phyloP scores from a whole-genome alignment of 768 basidiomycete species.

The Mycena kentingensis region DNA sequence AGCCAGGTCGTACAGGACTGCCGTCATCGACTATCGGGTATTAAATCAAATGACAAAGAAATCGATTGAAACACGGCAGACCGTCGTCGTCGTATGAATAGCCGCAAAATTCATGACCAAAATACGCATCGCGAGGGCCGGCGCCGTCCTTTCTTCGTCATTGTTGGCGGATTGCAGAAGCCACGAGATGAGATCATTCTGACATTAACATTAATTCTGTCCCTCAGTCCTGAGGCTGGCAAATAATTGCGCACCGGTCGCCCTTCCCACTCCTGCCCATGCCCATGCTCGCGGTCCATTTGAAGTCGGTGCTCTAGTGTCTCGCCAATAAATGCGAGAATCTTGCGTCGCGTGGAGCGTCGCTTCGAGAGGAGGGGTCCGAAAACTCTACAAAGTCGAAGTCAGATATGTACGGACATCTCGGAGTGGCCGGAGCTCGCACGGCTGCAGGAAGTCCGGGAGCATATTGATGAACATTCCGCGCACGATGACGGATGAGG shows the following conservation, averaged over 20 bases:
- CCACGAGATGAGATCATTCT: constrained; percentile 46
- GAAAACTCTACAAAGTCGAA: background rate
- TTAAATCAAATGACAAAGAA: constrained; percentile 32
- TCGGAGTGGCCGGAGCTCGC: constrained; percentile 23
- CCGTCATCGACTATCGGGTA: constrained; percentile 6
- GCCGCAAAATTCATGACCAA: constrained; percentile 41
- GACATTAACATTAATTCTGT: too few relatives aligned
- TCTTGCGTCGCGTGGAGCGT: too few relatives aligned
- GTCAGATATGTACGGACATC: too few relatives aligned
- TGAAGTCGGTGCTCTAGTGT: too few relatives aligned
- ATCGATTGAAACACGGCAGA: constrained; percentile 25
- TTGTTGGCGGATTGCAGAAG: constrained; percentile 35
- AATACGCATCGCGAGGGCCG: constrained; percentile 31
- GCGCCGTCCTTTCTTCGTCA: constrained; percentile 27
- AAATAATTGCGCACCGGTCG: constrained; percentile 32
- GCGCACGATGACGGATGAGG: constrained; percentile 36
- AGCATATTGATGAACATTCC: constrained; percentile 37
- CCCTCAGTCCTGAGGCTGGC: too few relatives aligned
- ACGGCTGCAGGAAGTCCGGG: constrained; percentile 49
- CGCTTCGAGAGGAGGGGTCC: background rate
- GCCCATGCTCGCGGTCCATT: constrained; percentile 32
- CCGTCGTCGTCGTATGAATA: constrained; percentile 36
- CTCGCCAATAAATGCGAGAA: too few relatives aligned
- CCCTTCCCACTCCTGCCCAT: constrained; percentile 27
- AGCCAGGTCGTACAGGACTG: constrained; percentile 35